Conservation (phyloP, 2,329 filamentous ascomycete genomes). For the Waltergamsia citrina region DNA sequence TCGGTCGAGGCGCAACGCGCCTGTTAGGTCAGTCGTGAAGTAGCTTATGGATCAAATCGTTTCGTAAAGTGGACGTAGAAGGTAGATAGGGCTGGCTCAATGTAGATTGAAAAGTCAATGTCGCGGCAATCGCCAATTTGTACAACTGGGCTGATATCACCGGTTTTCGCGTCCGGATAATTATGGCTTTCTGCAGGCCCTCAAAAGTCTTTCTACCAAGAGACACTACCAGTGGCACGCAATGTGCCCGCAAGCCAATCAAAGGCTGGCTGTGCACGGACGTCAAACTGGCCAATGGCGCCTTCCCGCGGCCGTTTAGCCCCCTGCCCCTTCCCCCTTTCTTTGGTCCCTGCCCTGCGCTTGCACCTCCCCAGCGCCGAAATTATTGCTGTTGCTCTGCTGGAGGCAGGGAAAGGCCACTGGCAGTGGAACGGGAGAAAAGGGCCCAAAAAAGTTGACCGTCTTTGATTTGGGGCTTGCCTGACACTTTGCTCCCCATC, state of each 20-base stretch:
- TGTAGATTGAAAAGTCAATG: background rate
- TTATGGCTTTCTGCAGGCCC: too few relatives aligned
- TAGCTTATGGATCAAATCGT: background rate
- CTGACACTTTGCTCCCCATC: conserved; percentile 3
- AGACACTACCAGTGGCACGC: background rate
- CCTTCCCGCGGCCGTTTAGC: conserved; percentile 13
- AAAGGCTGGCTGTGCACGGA: conserved; percentile 13
- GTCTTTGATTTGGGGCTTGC: conserved; percentile 11
- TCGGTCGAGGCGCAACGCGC: background rate
- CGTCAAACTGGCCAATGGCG: conserved; percentile 15
- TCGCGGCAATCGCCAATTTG: background rate
- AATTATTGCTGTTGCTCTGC: conserved; percentile 33
- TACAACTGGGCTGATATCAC: too few relatives aligned
- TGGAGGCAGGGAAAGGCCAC: conserved; percentile 25
- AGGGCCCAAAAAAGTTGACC: conserved; percentile 26
- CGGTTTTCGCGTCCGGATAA: too few relatives aligned
- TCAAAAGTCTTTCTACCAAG: conserved; percentile 16
- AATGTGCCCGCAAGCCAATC: conserved; percentile 6
- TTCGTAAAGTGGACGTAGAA: background rate
- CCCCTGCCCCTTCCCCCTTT: conserved; percentile 30
- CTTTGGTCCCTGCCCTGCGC: conserved; percentile 25
- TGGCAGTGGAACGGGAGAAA: conserved; percentile 1
- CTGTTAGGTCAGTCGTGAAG: too few relatives aligned
- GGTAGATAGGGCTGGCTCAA: background rate
- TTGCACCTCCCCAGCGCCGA: conserved; percentile 25